These are phyloP conservation scores for Apiospora pterosperma DNA, from an alignment of 2,329 filamentous ascomycete genomes.

Conservation along the genomic window DNA sequence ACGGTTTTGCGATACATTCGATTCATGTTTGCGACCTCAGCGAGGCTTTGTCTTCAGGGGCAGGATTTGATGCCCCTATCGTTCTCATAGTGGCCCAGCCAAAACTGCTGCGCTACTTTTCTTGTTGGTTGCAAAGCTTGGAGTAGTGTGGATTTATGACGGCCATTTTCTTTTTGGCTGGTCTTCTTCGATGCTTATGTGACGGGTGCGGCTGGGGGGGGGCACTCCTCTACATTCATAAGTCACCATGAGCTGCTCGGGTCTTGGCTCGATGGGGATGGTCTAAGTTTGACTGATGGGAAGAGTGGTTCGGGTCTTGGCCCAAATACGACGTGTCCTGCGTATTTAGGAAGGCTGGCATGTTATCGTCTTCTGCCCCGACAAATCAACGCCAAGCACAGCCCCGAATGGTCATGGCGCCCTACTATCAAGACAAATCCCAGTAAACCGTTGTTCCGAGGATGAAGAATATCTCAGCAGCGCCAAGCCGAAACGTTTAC, in stretches of 20 bases:
- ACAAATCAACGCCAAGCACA: not conserved
- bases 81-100: conserved; percentile 14
- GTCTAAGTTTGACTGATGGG: not conserved
- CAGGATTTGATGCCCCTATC: conserved; percentile 14
- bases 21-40: conserved; percentile 12
- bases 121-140: conserved; percentile 18
- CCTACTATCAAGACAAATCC: not conserved
- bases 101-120: not conserved
- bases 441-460: not conserved
- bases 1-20: conserved; percentile 8
- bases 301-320: not conserved
- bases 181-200: conserved; percentile 13
- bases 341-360: not conserved
- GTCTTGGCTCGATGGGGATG: not conserved
- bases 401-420: not conserved
- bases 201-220: not conserved
- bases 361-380: not conserved
- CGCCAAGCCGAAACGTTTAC: not conserved
- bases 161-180: conserved; percentile 15
- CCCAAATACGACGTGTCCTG: not conserved
- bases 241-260: not conserved
- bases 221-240: not conserved
- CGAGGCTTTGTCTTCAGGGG: not conserved
- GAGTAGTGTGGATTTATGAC: conserved; percentile 23
- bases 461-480: not conserved